Conservation (phyloP, 495 filamentous ascomycete genomes). For the Rostrohypoxylon terebratum region DNA sequence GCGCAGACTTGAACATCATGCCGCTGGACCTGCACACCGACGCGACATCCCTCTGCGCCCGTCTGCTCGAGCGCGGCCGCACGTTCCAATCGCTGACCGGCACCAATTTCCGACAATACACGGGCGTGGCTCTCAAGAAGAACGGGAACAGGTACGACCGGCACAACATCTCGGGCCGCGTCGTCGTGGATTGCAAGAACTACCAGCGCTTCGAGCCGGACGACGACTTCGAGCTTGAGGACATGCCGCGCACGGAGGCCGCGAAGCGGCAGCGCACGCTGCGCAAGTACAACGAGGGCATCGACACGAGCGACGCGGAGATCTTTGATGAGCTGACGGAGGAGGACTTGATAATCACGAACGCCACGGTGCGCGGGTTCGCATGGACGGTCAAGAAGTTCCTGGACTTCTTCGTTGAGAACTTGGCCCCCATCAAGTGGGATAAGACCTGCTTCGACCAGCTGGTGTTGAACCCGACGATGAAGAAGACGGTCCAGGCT, state of each 20-base stretch:
- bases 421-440: constrained; percentile 47
- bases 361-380: constrained; percentile 52
- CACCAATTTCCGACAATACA: constrained; percentile 30
- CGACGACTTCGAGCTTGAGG: constrained; percentile 46
- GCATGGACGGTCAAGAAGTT: constrained; percentile 50
- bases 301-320: constrained; percentile 4
- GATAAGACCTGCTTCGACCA: constrained; percentile 60
- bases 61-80: constrained; percentile 49
- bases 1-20: constrained; percentile 43
- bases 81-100: constrained; percentile 42
- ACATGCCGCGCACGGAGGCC: constrained; percentile 33
- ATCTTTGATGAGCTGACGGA: constrained; percentile 44
- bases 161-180: constrained; percentile 24
- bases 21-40: constrained; percentile 46
- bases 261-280: constrained; percentile 29
- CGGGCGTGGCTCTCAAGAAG: constrained; percentile 26
- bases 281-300: constrained; percentile 11
- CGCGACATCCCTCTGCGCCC: constrained; percentile 29
- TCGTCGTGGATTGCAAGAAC: constrained; percentile 53
- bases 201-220: constrained; percentile 46
- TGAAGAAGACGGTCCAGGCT: constrained; percentile 65
- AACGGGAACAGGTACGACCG: background rate
- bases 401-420: constrained; percentile 52
- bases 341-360: constrained; percentile 48
- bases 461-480: constrained; percentile 63